Percentiles rank a stretch among this genome's conserved stretches.
Conservation (phyloP, 2,329 filamentous ascomycete genomes). For the Ceratocystis huliohia region DNA sequence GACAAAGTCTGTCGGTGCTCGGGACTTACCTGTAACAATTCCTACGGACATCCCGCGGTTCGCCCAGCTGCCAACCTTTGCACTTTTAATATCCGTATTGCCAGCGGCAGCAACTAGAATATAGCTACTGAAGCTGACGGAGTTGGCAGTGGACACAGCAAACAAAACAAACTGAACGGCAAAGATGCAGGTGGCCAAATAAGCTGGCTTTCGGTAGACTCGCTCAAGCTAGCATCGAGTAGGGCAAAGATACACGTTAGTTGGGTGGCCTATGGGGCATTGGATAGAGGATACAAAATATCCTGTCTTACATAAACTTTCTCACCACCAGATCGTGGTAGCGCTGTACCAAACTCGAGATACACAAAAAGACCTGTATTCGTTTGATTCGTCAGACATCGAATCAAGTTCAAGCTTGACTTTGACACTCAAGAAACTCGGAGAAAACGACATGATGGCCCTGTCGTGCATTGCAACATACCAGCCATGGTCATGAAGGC, state of each 20-base stretch:
- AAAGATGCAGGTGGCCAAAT: conserved; percentile 46
- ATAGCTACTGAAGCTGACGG: conserved; percentile 46
- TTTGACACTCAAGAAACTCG: no score
- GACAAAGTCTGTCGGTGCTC: neutral
- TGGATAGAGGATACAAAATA: neutral
- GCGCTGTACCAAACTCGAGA: conserved; percentile 50
- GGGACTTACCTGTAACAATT: conserved; percentile 32
- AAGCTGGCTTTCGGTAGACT: conserved; percentile 39
- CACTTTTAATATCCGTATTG: conserved; percentile 32
- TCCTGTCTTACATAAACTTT: conserved; percentile 43
- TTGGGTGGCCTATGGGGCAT: neutral
- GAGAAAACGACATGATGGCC: no score
- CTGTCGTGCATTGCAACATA: neutral
- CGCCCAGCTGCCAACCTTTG: conserved; percentile 39
- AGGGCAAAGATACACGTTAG: neutral
- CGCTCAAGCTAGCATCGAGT: conserved; percentile 36
- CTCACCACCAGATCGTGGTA: conserved; percentile 49
- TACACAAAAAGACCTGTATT: conserved; percentile 48
- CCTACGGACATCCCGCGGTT: conserved; percentile 44
- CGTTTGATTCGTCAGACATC: no score
- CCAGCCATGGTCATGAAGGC: conserved; percentile 16
- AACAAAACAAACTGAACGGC: conserved; percentile 49
- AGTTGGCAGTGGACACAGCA: conserved; percentile 47
- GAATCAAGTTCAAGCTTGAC: no score
- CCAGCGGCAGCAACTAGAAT: conserved; percentile 41